Base-by-base conservation (phyloP, 2,329 filamentous ascomycete genomes). In the Ceratocystis papillata region DNA sequence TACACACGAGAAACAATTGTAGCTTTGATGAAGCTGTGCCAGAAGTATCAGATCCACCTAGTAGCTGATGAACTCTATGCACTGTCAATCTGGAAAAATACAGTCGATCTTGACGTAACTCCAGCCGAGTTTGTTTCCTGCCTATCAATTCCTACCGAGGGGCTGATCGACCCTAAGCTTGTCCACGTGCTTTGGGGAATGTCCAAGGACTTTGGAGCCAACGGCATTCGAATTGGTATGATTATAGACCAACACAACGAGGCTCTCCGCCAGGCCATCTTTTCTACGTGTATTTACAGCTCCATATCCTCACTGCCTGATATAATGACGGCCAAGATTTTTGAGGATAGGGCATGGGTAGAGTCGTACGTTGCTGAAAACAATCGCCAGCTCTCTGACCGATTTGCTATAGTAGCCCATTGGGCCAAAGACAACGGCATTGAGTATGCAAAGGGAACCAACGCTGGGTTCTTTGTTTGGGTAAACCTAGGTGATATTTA, bases 381-480 rank as follows among this genome's bases (percentile, higher is more conserved):
- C 69, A 74, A 73, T 44, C 70, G 70, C 45, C 74, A 72, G 44
- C 71, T 83, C 1, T 72, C 73, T 0, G 69, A 74, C 2, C 73
- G 75, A 2, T 79, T 81, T 69, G 71, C 71, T 1, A 73, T 75
- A 22, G 74, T 77, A 0, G 74, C 73, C 0, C 50, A 62, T 0
- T 77, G 75, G 69, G 74, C 81, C 0, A 72, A 71, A 15, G 68
- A 73, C 2, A 72, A 79, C 15, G 71, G 71, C 1, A 78, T 83
- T 22, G 71, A 75, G 15, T 81, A 81, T 68, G 74, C 77, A 0
- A 71, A 75, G 0, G 79, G 79, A 0, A 75, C 73, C 3, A 82
- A 82, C 67, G 81, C 81, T 0, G 81, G 77, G 0, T 83, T 83
- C 70, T 84, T 83, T 70, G 70, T 84, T 0, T 84, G 80, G 80